Percentiles rank a stretch among this genome's conserved stretches.
Evolutionary conservation across 1,284 basidiomycete genomes (phyloP).

Genomic region (Volvariella surrecta): DNA sequence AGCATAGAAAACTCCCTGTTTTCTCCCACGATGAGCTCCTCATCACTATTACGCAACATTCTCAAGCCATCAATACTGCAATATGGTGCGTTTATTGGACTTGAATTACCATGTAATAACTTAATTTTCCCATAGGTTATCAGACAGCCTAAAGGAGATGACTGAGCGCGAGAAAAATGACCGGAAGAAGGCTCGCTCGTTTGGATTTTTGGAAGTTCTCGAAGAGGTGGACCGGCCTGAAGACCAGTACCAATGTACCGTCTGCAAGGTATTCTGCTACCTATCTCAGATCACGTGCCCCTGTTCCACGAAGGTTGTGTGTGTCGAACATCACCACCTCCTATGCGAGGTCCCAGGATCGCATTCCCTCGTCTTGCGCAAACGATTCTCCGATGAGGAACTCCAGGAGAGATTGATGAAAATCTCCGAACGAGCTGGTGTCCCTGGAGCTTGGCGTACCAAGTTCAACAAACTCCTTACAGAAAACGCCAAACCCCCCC

Average conservation of each 20-base stretch:
- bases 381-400: conserved; percentile 78
- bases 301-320: conserved; percentile 74
- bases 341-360: conserved; percentile 62
- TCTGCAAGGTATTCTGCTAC: conserved; percentile 95
- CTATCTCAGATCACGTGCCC: conserved; percentile 85
- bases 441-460: conserved; percentile 69
- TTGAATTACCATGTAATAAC: conserved; percentile 12
- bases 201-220: conserved; percentile 59
- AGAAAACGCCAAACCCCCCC: conserved; percentile 61
- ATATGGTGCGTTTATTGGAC: conserved; percentile 62
- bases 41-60: conserved; percentile 91
- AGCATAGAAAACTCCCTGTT: conserved; percentile 88
- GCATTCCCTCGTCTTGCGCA: conserved; percentile 60
- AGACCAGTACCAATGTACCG: conserved; percentile 90
- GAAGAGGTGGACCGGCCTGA: conserved; percentile 81
- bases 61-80: conserved; percentile 88
- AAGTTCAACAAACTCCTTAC: conserved; percentile 64
- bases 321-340: conserved; percentile 76
- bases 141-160: conserved; percentile 84
- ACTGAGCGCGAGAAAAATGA: conserved; percentile 72
- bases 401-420: conserved; percentile 60
- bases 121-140: conserved; percentile 47
- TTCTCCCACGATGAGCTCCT: conserved; percentile 98
- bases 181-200: conserved; percentile 51
- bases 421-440: conserved; percentile 63